phyloP scores from a whole-genome alignment of 1,284 basidiomycete genomes.

The Apiotrichum mycotoxinovorans region DNA sequence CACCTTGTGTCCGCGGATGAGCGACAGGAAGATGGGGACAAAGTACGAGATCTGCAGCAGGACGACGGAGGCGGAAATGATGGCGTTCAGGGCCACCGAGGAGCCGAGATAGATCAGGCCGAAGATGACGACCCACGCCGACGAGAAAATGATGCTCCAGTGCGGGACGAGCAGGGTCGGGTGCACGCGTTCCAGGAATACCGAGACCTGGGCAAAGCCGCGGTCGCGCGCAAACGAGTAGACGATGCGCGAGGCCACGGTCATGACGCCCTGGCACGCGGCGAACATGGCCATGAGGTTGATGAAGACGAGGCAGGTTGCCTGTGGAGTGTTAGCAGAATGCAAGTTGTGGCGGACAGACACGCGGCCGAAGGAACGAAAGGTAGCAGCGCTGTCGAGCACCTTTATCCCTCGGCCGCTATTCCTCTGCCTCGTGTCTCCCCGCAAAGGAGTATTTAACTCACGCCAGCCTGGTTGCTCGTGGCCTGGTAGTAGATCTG shows the following conservation, averaged over 20 bases:
- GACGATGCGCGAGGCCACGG: slow-evolving; percentile 62
- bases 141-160: slow-evolving; percentile 59
- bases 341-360: too few relatives aligned
- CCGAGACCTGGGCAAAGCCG: slow-evolving; percentile 58
- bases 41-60: slow-evolving; percentile 31
- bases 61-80: slow-evolving; percentile 41
- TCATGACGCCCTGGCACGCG: slow-evolving; percentile 53
- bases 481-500: slow-evolving; percentile 63
- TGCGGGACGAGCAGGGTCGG: slow-evolving; percentile 53
- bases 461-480: slow-evolving; percentile 55
- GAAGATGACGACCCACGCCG: slow-evolving; percentile 26
- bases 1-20: slow-evolving; percentile 49
- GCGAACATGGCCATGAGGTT: slow-evolving; percentile 47
- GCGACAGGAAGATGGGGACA: slow-evolving; percentile 47
- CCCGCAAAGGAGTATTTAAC: slow-evolving; percentile 9
- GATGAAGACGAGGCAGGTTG: slow-evolving; percentile 51
- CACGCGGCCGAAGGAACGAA: too few relatives aligned
- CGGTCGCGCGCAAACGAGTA: slow-evolving; percentile 67
- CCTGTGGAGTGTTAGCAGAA: slow-evolving; percentile 11
- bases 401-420: too few relatives aligned
- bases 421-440: too few relatives aligned
- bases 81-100: slow-evolving; percentile 54
- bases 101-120: slow-evolving; percentile 47
- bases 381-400: too few relatives aligned
- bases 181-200: slow-evolving; percentile 56